Conservation (phyloP, 345 rosid species). For the Melaleuca quinquenervia region DNA sequence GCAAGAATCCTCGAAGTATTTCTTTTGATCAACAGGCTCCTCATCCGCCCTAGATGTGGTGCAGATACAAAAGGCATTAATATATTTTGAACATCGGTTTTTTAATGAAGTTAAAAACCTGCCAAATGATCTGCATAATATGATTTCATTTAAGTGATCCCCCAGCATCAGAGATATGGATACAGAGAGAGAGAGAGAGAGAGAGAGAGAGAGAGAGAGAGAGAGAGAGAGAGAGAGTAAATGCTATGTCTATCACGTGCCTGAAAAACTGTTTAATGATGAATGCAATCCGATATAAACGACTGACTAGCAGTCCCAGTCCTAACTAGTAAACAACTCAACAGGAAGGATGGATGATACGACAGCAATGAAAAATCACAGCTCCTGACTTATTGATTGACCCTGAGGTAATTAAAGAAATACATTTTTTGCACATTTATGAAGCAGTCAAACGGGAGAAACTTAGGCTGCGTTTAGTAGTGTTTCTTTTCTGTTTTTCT, state of each 20-base stretch:
- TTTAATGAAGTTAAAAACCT: neutral
- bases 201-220: neutral
- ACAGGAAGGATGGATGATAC: neutral
- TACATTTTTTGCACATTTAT: neutral
- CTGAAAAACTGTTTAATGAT: neutral
- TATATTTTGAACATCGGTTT: neutral
- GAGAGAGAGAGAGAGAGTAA: neutral
- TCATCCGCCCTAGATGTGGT: constrained; percentile 43
- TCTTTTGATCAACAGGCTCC: constrained; percentile 52
- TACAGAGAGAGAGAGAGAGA: neutral
- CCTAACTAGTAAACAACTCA: neutral
- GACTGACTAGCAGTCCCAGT: neutral
- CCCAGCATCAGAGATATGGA: neutral
- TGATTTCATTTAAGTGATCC: neutral
- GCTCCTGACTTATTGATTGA: neutral
- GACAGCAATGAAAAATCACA: neutral
- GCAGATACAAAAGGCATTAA: neutral
- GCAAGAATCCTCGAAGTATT: constrained; percentile 48
- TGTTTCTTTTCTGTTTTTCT: no score
- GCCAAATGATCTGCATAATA: neutral
- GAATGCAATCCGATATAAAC: neutral
- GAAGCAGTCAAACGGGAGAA: neutral
- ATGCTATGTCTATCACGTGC: neutral
- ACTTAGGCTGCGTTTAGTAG: neutral
- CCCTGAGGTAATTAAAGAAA: neutral